Percentiles rank a stretch among this genome's conserved stretches.
Evolutionary conservation across 2,329 filamentous ascomycete species (phyloP).

Genomic region (Cladophialophora yegresii): DNA sequence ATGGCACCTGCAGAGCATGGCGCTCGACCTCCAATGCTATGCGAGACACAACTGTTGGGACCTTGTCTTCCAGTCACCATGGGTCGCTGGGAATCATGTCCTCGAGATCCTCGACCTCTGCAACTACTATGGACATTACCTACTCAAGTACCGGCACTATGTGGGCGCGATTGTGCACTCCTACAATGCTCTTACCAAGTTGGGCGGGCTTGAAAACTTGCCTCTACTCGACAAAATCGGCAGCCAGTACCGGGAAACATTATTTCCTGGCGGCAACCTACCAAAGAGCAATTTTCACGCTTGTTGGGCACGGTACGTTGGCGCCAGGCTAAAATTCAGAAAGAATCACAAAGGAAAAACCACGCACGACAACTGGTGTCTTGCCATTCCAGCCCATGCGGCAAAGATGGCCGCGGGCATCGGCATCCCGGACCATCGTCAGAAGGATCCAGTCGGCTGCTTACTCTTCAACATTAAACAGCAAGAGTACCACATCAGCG

Average conservation of each 20-base stretch:
- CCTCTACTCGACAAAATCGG: constrained; percentile 36
- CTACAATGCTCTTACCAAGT: constrained; percentile 37
- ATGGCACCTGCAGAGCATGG: constrained; percentile 36
- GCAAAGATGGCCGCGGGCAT: constrained; percentile 38
- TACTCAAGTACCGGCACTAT: constrained; percentile 39
- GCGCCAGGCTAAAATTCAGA: constrained; percentile 39
- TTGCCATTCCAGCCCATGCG: constrained; percentile 37
- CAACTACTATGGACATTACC: constrained; percentile 38
- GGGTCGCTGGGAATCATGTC: constrained; percentile 38
- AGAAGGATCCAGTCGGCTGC: constrained; percentile 22
- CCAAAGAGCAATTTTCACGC: constrained; percentile 37
- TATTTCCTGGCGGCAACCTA: constrained; percentile 37
- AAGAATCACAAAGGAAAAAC: constrained; percentile 35
- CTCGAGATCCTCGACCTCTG: constrained; percentile 38
- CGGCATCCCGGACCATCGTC: constrained; percentile 23
- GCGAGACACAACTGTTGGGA: constrained; percentile 36
- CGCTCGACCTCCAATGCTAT: constrained; percentile 34
- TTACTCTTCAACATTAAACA: constrained; percentile 37
- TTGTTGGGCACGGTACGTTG: constrained; percentile 38
- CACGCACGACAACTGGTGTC: constrained; percentile 34
- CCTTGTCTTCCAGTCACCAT: constrained; percentile 39
- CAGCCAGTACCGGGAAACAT: constrained; percentile 30
- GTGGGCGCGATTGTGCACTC: constrained; percentile 38
- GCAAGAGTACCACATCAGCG: constrained; percentile 32
- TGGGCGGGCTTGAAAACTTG: constrained; percentile 33